A percentile compares a stretch with the other conserved stretches of the same genome.
phyloP scores from a whole-genome alignment of 2,329 filamentous ascomycete genomes.

The Microsporum ferrugineum region DNA sequence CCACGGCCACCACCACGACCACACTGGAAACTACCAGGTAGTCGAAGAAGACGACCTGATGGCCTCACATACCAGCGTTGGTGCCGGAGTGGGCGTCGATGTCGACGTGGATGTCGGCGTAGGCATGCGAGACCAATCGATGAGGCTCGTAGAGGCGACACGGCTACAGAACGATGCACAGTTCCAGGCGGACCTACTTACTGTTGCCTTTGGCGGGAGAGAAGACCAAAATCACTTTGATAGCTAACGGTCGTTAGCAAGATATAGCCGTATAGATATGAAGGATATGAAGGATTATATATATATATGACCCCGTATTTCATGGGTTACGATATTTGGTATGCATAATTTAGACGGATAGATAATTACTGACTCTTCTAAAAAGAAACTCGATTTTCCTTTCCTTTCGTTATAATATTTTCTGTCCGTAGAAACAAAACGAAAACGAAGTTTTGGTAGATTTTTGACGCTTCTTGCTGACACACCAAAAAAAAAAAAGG shows the following conservation, averaged over 20 bases:
- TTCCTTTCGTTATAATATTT: background rate
- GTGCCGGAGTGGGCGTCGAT: background rate
- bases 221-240: background rate
- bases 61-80: slow-evolving; percentile 16
- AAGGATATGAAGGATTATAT: background rate
- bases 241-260: background rate
- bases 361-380: background rate
- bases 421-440: background rate
- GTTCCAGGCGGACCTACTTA: slow-evolving; percentile 30
- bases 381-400: background rate
- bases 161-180: slow-evolving; percentile 29
- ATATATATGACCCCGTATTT: background rate
- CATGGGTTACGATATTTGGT: background rate
- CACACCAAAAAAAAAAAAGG: background rate
- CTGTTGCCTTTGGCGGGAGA: slow-evolving; percentile 19
- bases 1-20: slow-evolving; percentile 29
- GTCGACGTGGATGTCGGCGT: slow-evolving; percentile 17
- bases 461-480: background rate
- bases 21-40: slow-evolving; percentile 31
- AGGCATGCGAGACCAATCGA: slow-evolving; percentile 27
- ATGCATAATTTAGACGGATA: background rate
- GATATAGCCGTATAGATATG: background rate
- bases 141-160: slow-evolving; percentile 28
- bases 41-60: slow-evolving; percentile 30
- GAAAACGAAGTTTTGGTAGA: background rate